phyloP scores from a whole-genome alignment of 768 basidiomycete species.

The Phaeolepiota aurea region DNA sequence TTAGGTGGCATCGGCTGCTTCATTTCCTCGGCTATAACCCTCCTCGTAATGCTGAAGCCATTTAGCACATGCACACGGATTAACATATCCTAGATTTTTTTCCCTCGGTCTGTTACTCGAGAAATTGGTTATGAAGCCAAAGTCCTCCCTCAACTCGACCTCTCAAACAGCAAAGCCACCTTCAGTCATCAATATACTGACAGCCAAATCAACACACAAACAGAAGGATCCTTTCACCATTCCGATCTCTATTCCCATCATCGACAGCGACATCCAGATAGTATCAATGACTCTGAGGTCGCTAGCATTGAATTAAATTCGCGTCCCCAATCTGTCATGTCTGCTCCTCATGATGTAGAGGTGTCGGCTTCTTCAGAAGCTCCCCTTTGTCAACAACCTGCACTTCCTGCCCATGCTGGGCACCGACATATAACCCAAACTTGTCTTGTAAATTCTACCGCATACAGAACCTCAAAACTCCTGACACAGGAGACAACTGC shows the following conservation, averaged over 20 bases:
- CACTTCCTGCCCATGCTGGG: background rate
- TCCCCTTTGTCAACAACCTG: background rate
- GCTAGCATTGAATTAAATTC: background rate
- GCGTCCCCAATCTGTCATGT: background rate
- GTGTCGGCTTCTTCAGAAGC: background rate
- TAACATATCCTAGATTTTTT: conserved; percentile 62
- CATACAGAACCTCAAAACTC: background rate
- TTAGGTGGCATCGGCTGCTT: conserved; percentile 68
- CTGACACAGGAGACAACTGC: background rate
- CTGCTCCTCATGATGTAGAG: background rate
- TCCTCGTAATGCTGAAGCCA: conserved; percentile 40
- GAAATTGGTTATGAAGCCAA: conserved; percentile 57
- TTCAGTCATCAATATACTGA: conserved; percentile 16
- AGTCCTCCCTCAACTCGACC: conserved; percentile 12
- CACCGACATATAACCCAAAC: background rate
- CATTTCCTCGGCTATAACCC: conserved; percentile 72
- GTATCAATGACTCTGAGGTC: background rate
- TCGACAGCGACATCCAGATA: no score
- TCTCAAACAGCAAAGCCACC: conserved; percentile 18
- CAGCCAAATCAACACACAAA: conserved; percentile 14
- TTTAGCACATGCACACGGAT: background rate
- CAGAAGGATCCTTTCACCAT: no score
- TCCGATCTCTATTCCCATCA: no score
- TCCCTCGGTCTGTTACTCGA: conserved; percentile 62
- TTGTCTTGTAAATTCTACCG: background rate